Conservation (phyloP, 305 asterid species). For the Caryopteris hybrid region DNA sequence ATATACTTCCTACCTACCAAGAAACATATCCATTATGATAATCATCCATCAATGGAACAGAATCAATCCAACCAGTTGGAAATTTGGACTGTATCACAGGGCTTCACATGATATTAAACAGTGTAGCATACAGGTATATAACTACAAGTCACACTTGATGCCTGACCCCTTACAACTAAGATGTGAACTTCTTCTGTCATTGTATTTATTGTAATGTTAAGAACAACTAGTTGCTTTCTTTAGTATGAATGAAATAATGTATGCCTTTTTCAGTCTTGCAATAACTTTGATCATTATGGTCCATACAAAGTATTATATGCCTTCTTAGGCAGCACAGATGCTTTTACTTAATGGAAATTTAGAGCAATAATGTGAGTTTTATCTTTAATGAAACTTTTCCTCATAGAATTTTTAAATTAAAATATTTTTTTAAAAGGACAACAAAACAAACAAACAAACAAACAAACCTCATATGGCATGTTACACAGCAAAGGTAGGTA, state of each 20-base stretch:
- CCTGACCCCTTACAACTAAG: conserved; percentile 29
- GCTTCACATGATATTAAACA: conserved; percentile 26
- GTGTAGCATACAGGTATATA: conserved; percentile 13
- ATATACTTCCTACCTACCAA: conserved; percentile 28
- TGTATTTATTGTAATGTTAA: conserved; percentile 23
- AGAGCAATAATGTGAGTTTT: background rate
- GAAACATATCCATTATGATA: conserved; percentile 24
- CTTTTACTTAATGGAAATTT: conserved; percentile 3
- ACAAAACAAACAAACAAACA: no score
- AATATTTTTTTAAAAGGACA: no score
- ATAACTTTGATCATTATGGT: conserved; percentile 8
- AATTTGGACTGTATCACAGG: conserved; percentile 30
- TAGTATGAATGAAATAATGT: conserved; percentile 17
- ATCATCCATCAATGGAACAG: conserved; percentile 23
- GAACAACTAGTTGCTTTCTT: conserved; percentile 25
- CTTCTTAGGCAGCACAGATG: background rate
- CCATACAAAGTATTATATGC: background rate
- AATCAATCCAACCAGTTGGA: conserved; percentile 35
- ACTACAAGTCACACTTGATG: conserved; percentile 12
- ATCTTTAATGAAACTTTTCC: background rate
- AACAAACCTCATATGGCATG: background rate
- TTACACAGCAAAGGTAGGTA: no score
- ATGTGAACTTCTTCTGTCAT: conserved; percentile 16
- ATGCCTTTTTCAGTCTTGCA: conserved; percentile 9
- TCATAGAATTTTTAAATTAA: no score